Evolutionary conservation across 768 basidiomycete genomes (phyloP), one percentile per base, ranked within the genome.

Genomic region (Mycena vulgaris): DNA sequence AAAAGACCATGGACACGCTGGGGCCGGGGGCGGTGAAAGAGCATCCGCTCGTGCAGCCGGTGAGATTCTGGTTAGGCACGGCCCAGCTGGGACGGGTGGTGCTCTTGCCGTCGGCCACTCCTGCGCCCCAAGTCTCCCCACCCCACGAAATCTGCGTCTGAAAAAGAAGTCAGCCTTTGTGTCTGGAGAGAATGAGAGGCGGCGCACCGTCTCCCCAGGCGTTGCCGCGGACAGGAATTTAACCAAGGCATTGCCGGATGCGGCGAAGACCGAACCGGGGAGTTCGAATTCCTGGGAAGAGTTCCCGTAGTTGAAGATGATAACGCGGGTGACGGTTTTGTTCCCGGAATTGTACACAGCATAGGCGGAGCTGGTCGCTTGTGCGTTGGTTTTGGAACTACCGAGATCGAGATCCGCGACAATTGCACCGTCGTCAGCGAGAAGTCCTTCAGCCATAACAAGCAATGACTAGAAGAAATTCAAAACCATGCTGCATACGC

Each of bases 141-240:
- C 89, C 89, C 90, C 90, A 93, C 10, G 85, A 83, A 75, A 92
- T 90, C 49, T 88, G 81, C 64, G 80, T 83, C 70, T 84, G 21
- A 23, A 45, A 14, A 16, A 39, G 10, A 6, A 35, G 4, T 45
- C 42, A 45, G 42, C 42, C 42, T 45, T 45, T 21, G n/a, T n/a
- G n/a, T n/a, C n/a, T n/a, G n/a, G n/a, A n/a, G n/a, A 6, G n/a
- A 4, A 45, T 11, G 19, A n/a, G n/a, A 21, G 11, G 14, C 39
- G 39, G 7, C 39, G 19, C 42, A 45, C 42, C 64, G 80, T 83
- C 69, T 84, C 83, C 78, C 90, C 75, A 21, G 87, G 81, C 64
- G 79, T 83, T 6, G 84, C 76, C 2, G 89, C 89, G 5, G 80
- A 74, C n/a, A 89, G 79, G 72, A 83, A 89, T 69, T 87, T 87